phyloP scores from a whole-genome alignment of 768 basidiomycete species.

The Tephrocybe sp. region DNA sequence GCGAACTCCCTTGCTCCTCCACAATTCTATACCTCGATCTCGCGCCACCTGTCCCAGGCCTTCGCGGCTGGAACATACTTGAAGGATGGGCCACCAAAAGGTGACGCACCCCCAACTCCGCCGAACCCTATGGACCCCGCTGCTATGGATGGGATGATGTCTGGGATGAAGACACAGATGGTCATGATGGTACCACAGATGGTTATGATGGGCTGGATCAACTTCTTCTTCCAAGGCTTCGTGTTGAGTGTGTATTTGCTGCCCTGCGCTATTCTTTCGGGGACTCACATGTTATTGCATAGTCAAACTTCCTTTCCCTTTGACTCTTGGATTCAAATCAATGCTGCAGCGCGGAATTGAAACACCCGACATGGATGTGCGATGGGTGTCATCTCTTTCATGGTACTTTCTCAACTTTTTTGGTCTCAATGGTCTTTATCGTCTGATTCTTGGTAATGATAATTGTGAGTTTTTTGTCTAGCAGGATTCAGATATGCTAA shows the following conservation, averaged over 20 bases:
- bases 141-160: constrained; percentile 98
- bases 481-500: constrained; percentile 3
- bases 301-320: constrained; percentile 97
- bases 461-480: constrained; percentile 59
- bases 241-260: constrained; percentile 80
- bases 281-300: constrained; percentile 5
- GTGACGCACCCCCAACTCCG: constrained; percentile 56
- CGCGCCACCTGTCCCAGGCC: constrained; percentile 68
- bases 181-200: constrained; percentile 99
- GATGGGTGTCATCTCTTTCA: constrained; percentile 97
- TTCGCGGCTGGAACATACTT: constrained; percentile 80
- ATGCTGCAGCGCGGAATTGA: constrained; percentile 97
- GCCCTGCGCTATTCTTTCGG: not conserved
- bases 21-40: constrained; percentile 70
- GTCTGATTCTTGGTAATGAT: constrained; percentile 86
- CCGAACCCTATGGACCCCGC: constrained; percentile 90
- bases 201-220: constrained; percentile 99
- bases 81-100: constrained; percentile 77
- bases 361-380: constrained; percentile 95
- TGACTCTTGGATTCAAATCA: constrained; percentile 95
- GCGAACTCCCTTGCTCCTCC: constrained; percentile 81
- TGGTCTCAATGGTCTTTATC: constrained; percentile 94
- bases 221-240: constrained; percentile 99
- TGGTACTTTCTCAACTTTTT: constrained; percentile 99
- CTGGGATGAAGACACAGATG: constrained; percentile 98